These are phyloP conservation scores for Liriodendron chinense DNA, from an alignment of 164 flowering plant species.

Conservation along the genomic window DNA sequence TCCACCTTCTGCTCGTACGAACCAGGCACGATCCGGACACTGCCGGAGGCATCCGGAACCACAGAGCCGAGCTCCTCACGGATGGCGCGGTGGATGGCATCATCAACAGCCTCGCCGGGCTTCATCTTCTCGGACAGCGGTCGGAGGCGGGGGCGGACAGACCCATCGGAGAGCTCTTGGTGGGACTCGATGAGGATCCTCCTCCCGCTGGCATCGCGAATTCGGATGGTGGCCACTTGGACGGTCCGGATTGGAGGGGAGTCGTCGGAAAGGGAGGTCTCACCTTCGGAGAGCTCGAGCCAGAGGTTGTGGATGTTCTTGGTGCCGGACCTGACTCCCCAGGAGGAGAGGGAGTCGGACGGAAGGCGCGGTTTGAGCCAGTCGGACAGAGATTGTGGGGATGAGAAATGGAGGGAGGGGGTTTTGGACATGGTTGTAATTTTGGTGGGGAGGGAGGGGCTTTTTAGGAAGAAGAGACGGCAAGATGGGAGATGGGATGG, in stretches of 20 bases:
- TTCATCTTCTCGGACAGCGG: slow-evolving; percentile 96
- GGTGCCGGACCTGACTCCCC: slow-evolving; percentile 92
- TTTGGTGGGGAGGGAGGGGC: neutral
- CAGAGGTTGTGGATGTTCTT: slow-evolving; percentile 91
- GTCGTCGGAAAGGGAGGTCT: slow-evolving; percentile 62
- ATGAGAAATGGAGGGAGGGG: slow-evolving; percentile 31
- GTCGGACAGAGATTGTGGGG: slow-evolving; percentile 76
- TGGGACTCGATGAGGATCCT: slow-evolving; percentile 58
- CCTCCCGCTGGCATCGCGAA: slow-evolving; percentile 25
- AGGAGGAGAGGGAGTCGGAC: slow-evolving; percentile 61
- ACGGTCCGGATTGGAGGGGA: slow-evolving; percentile 74
- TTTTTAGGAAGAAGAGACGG: slow-evolving; percentile 4
- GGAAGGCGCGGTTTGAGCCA: slow-evolving; percentile 81
- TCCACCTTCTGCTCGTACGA: slow-evolving; percentile 68
- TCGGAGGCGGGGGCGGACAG: slow-evolving; percentile 44
- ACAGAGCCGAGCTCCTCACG: slow-evolving; percentile 77
- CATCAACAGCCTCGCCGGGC: slow-evolving; percentile 64
- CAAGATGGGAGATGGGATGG: slow-evolving; percentile 15
- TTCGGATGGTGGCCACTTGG: slow-evolving; percentile 56
- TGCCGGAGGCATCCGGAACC: slow-evolving; percentile 12
- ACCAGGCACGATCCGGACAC: slow-evolving; percentile 50
- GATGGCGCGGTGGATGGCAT: slow-evolving; percentile 62
- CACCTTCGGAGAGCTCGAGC: slow-evolving; percentile 87
- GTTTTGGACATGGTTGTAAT: neutral
- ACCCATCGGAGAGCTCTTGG: slow-evolving; percentile 81